Conservation (phyloP, 768 basidiomycete genomes). For the Hypsizygus marmoreus region DNA sequence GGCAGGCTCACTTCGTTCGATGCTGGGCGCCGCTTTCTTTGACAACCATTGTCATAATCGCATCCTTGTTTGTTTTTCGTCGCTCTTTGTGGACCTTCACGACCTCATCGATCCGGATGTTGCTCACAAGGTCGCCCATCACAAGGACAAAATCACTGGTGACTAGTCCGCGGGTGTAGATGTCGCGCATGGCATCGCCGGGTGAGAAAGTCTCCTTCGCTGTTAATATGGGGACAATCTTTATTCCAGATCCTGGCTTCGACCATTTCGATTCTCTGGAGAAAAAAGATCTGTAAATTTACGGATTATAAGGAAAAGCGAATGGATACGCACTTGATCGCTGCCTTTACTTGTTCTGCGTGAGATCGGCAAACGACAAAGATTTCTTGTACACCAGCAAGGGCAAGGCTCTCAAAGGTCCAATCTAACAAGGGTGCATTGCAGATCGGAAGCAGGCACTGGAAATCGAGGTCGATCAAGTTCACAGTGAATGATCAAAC, state of each 20-base stretch:
- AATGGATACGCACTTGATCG: slow-evolving; percentile 66
- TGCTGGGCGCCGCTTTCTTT: slow-evolving; percentile 75
- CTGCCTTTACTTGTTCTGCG: slow-evolving; percentile 80
- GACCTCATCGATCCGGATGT: slow-evolving; percentile 86
- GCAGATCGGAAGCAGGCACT: slow-evolving; percentile 94
- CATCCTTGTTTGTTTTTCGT: slow-evolving; percentile 84
- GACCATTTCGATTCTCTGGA: slow-evolving; percentile 84
- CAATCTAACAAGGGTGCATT: slow-evolving; percentile 93
- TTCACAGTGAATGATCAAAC: slow-evolving; percentile 5
- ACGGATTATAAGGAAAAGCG: slow-evolving; percentile 8
- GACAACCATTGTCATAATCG: slow-evolving; percentile 95
- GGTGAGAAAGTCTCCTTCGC: slow-evolving; percentile 86
- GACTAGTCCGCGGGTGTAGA: slow-evolving; percentile 89
- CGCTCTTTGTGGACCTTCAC: slow-evolving; percentile 88
- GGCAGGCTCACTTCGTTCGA: slow-evolving; percentile 62
- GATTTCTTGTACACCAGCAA: slow-evolving; percentile 96
- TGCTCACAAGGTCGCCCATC: slow-evolving; percentile 91
- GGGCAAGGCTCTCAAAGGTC: slow-evolving; percentile 93
- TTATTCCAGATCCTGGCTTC: slow-evolving; percentile 73
- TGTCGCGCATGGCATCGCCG: slow-evolving; percentile 91
- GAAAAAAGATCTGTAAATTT: slow-evolving; percentile 16
- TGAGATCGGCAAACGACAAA: slow-evolving; percentile 95
- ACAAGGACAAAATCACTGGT: slow-evolving; percentile 91
- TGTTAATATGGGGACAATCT: slow-evolving; percentile 83
- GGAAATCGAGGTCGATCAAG: slow-evolving; percentile 17